phyloP scores from a whole-genome alignment of 2,329 filamentous ascomycete genomes.

The Onygena corvina region DNA sequence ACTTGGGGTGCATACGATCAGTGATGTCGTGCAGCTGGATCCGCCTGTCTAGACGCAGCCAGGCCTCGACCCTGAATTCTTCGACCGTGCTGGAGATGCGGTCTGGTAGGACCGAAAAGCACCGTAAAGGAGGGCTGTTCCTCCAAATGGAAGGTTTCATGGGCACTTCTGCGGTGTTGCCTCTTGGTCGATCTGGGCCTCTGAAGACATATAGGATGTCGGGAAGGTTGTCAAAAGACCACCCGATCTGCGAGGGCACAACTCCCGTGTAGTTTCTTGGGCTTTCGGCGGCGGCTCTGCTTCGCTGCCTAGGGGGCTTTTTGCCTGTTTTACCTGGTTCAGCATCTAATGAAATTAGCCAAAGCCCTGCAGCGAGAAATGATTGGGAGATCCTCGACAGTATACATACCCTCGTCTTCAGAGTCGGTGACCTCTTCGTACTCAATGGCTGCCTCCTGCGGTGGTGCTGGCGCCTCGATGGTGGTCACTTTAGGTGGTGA shows the following conservation, averaged over 20 bases:
- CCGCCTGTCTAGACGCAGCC: conserved; percentile 23
- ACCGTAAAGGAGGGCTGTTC: conserved; percentile 10
- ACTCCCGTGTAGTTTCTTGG: conserved; percentile 11
- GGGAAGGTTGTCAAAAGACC: conserved; percentile 20
- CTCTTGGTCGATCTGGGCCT: conserved; percentile 7
- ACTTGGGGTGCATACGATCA: conserved; percentile 20
- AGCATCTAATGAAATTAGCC: background rate
- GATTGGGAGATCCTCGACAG: background rate
- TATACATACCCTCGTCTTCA: background rate
- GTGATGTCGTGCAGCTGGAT: conserved; percentile 22
- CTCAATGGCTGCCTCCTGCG: background rate
- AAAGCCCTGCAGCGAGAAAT: background rate
- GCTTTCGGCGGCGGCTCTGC: background rate
- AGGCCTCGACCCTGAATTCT: conserved; percentile 25
- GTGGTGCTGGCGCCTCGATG: too few relatives aligned
- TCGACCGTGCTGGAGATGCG: conserved; percentile 24
- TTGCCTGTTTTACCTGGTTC: background rate
- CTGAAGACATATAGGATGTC: conserved; percentile 20
- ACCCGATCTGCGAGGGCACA: conserved; percentile 16
- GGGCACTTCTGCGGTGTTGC: conserved; percentile 1
- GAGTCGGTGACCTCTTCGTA: background rate
- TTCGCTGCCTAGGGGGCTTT: conserved; percentile 11
- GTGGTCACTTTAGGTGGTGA: background rate
- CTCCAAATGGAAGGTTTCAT: conserved; percentile 15
- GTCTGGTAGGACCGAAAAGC: conserved; percentile 22